Percentiles rank a stretch among this genome's conserved stretches.
Evolutionary conservation across 352 stramenopile species (phyloP).

Genomic region (Phytophthora crassamura): DNA sequence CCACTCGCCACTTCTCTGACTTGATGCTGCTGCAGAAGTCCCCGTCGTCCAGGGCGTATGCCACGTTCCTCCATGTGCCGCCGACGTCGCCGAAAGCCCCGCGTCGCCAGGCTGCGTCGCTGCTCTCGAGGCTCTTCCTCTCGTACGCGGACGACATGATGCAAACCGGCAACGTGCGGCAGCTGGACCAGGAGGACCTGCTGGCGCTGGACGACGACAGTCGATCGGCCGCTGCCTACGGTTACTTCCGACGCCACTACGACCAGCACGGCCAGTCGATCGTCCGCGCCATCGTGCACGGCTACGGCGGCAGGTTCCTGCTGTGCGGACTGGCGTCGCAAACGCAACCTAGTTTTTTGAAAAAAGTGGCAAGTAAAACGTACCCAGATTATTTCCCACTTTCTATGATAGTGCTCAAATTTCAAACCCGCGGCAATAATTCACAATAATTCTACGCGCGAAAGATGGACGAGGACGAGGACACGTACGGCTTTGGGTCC

Average conservation of each 20-base stretch:
- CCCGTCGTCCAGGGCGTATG: constrained; percentile 9
- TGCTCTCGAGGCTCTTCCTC: constrained; percentile 41
- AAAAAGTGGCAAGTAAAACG: too few relatives aligned
- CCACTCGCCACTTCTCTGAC: too few relatives aligned
- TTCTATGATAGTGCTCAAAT: too few relatives aligned
- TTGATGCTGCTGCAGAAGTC: too few relatives aligned
- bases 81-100: neutral
- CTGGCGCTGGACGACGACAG: constrained; percentile 40
- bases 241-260: constrained; percentile 24
- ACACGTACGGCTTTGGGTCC: constrained; percentile 76
- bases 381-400: neutral
- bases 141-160: constrained; percentile 47
- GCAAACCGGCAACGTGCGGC: constrained; percentile 38
- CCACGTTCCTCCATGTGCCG: constrained; percentile 15
- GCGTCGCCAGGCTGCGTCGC: constrained; percentile 3
- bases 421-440: neutral
- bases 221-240: constrained; percentile 22
- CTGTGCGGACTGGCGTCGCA: constrained; percentile 9
- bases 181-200: constrained; percentile 47
- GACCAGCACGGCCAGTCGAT: constrained; percentile 23
- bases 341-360: too few relatives aligned
- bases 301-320: constrained; percentile 36
- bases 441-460: neutral
- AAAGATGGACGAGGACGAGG: constrained; percentile 63
- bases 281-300: constrained; percentile 20